A percentile compares a stretch with the other conserved stretches of the same genome.
phyloP scores from a whole-genome alignment of 352 stramenopile genomes.

The Pythium apleroticum region DNA sequence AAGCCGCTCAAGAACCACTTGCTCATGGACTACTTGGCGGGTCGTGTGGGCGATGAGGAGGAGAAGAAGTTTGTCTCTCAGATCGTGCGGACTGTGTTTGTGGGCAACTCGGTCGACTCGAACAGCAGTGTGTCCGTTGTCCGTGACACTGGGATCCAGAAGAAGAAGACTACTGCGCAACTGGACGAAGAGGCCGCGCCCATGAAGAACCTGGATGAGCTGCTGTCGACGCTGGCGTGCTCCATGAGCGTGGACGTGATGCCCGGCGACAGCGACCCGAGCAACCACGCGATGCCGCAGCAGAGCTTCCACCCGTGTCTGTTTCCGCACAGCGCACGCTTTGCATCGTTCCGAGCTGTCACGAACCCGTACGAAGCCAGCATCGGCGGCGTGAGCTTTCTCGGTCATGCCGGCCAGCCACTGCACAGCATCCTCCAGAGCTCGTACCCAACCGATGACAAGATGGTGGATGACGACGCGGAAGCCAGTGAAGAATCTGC shows the following conservation, averaged over 20 bases:
- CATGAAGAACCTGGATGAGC: conserved; percentile 68
- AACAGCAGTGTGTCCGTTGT: conserved; percentile 13
- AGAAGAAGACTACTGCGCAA: conserved; percentile 50
- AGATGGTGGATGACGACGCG: conserved; percentile 32
- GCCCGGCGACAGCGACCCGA: conserved; percentile 87
- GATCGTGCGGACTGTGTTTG: conserved; percentile 78
- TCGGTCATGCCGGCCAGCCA: conserved; percentile 89
- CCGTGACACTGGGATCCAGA: conserved; percentile 17
- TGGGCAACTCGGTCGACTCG: conserved; percentile 55
- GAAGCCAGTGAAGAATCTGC: conserved; percentile 26
- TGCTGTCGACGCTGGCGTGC: conserved; percentile 66
- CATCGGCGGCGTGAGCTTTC: conserved; percentile 60
- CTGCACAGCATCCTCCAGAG: conserved; percentile 84
- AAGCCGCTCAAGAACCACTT: conserved; percentile 58
- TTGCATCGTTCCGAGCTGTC: conserved; percentile 78
- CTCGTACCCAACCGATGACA: conserved; percentile 35
- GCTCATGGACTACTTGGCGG: conserved; percentile 77
- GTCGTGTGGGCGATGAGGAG: conserved; percentile 48
- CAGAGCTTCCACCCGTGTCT: conserved; percentile 94
- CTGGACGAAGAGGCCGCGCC: conserved; percentile 47
- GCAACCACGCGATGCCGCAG: conserved; percentile 90
- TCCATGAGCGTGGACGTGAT: conserved; percentile 92
- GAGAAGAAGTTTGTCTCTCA: conserved; percentile 62
- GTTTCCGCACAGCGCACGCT: conserved; percentile 83
- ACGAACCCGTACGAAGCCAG: conserved; percentile 93